Percentiles rank a stretch among this genome's conserved stretches.
Evolutionary conservation across 306 rosid genomes (phyloP).

Genomic region (Cucumis cinereus): DNA sequence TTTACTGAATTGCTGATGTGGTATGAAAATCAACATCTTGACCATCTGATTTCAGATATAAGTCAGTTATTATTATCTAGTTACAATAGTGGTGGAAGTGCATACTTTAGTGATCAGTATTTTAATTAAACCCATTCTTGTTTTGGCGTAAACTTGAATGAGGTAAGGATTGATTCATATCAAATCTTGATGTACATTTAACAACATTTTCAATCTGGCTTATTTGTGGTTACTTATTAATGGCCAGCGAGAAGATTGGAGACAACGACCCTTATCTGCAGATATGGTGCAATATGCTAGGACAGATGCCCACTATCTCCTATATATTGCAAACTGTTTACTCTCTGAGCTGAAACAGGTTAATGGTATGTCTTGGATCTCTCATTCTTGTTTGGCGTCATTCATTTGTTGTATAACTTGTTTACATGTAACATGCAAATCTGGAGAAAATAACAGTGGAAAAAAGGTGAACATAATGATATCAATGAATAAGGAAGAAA

Average conservation of each 20-base stretch:
- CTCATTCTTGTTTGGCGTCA: slow-evolving; percentile 13
- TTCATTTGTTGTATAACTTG: slow-evolving; percentile 1
- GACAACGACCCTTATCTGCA: slow-evolving; percentile 73
- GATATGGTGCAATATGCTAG: slow-evolving; percentile 87
- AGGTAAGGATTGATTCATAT: not conserved
- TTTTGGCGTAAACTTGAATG: not conserved
- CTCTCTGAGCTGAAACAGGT: slow-evolving; percentile 54
- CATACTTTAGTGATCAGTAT: not conserved
- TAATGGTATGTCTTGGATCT: slow-evolving; percentile 39
- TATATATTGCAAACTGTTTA: slow-evolving; percentile 65
- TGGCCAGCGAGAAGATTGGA: slow-evolving; percentile 95
- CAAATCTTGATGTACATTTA: not conserved
- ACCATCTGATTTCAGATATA: not conserved
- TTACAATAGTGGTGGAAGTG: not conserved
- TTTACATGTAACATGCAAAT: not conserved
- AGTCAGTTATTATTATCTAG: too few species aligned
- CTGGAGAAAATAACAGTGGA: not conserved
- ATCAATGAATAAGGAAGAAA: not conserved
- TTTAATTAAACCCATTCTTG: not conserved
- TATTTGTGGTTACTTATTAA: slow-evolving; percentile 5
- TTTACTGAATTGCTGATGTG: not conserved
- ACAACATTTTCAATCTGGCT: not conserved
- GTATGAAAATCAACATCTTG: slow-evolving; percentile 1
- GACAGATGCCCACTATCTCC: slow-evolving; percentile 84
- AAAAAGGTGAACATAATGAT: not conserved